Evolutionary conservation across 2,329 filamentous ascomycete species (phyloP).

Genomic region (Exophiala phaeomuriformis): DNA sequence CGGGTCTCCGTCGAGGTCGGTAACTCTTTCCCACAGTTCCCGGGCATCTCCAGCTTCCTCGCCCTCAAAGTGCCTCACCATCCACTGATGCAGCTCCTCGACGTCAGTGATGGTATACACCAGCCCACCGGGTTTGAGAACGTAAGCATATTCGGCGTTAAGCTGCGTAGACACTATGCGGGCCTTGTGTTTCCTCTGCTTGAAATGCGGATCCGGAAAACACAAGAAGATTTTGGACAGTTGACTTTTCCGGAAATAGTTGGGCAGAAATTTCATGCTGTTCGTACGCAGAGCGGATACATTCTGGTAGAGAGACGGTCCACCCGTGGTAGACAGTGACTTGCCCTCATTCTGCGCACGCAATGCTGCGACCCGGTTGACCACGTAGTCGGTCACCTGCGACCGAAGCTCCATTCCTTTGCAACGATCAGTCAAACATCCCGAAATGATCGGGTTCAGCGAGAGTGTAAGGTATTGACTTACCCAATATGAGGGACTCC

Average conservation of each 20-base stretch:
- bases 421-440: slow-evolving; percentile 1
- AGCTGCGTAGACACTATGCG: slow-evolving; percentile 84
- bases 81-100: slow-evolving; percentile 67
- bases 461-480: slow-evolving; percentile 27
- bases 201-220: slow-evolving; percentile 98
- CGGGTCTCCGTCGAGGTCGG: slow-evolving; percentile 47
- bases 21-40: slow-evolving; percentile 69
- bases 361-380: slow-evolving; percentile 76
- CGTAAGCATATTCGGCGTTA: slow-evolving; percentile 89
- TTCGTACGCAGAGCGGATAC: slow-evolving; percentile 84
- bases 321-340: slow-evolving; percentile 11
- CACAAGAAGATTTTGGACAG: slow-evolving; percentile 92
- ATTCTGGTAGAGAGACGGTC: slow-evolving; percentile 61
- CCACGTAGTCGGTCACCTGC: slow-evolving; percentile 84
- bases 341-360: slow-evolving; percentile 43
- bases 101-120: slow-evolving; percentile 98
- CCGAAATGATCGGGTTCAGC: not conserved
- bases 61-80: slow-evolving; percentile 45
- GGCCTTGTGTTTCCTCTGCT: slow-evolving; percentile 93
- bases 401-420: slow-evolving; percentile 84
- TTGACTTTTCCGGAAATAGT: slow-evolving; percentile 79
- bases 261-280: slow-evolving; percentile 99
- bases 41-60: slow-evolving; percentile 64
- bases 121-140: slow-evolving; percentile 71
- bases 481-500: slow-evolving; percentile 73